Base-by-base conservation (phyloP, 805 yeast genomes). In the Saturnispora dispora region DNA sequence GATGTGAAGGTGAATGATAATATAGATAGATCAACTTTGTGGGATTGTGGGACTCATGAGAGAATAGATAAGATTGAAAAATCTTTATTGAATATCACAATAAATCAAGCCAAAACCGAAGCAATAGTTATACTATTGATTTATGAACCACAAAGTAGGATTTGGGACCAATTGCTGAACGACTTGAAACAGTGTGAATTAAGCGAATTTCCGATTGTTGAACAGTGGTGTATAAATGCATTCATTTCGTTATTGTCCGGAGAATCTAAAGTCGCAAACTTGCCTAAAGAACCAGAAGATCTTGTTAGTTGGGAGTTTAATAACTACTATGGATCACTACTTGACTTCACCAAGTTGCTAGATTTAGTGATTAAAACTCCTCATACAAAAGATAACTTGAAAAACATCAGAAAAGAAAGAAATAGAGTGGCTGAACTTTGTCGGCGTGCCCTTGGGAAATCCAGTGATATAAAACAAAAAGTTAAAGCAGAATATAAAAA, bases 1-100 rank as follows among this genome's bases (percentile, higher is more conserved):
- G 67, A 63, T 45, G 61, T 62, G 5, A 70, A 68, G 15, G 50
- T 69, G 8, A 59, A 57, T 22, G 91, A 86, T 60, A 83, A 82
- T 57, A 72, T 91, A 51, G 93, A 86, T 58, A 64, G 69, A 50
- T 67, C 63, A 5, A 74, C 78, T 8, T 59, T 81, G 46, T 80
- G 81, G 78, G 75, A 77, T 49, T 66, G 75, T 58, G 81, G 77
- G 13, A 61, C 67, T 33, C 68, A 67, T 42, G 67, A 67, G 39
- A 60, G 54, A n/a, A 51, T 58, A 2, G 48, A 52, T 2, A 45
- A 57, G 3, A 55, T 54, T 2, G 17, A 57, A 1, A 51, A 63
- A 45, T 25, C 3, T 28, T 58, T 42, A 63, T 68, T n/a, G 68
- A 55, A 30, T 22, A 46, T 23, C 20, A 40, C 44, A 13, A 35